These are phyloP conservation scores for Talaromyces sp. DNA, from an alignment of 2,329 filamentous ascomycete genomes.

Conservation along the genomic window DNA sequence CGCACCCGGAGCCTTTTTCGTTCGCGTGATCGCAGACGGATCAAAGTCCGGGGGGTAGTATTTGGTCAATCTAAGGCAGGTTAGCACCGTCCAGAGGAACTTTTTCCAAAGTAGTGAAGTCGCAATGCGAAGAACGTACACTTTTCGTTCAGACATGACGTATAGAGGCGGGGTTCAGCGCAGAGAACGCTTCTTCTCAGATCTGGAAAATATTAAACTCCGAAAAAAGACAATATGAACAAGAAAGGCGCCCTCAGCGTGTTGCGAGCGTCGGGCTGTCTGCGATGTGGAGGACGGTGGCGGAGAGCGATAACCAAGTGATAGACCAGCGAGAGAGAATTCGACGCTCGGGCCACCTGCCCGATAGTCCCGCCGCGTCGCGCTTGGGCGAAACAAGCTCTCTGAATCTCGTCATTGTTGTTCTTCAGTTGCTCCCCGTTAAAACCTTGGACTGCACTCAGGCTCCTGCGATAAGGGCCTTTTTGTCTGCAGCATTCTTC, in stretches of 20 bases:
- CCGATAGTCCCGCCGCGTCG: background rate
- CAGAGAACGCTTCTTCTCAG: background rate
- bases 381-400: background rate
- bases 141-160: constrained; percentile 81
- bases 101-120: constrained; percentile 35
- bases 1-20: constrained; percentile 7
- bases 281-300: background rate
- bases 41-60: constrained; percentile 78
- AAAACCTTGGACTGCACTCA: background rate
- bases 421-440: background rate
- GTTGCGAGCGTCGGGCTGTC: background rate
- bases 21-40: constrained; percentile 68
- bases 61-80: constrained; percentile 20
- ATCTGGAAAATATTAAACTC: too few species aligned
- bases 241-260: background rate
- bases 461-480: background rate
- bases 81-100: background rate
- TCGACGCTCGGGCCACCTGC: background rate
- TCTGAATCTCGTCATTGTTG: background rate
- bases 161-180: background rate
- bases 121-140: constrained; percentile 47
- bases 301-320: background rate
- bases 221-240: too few species aligned
- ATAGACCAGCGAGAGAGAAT: background rate
- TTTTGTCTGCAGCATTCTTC: background rate